These are phyloP conservation scores for Yamadazyma jaroonii DNA, from an alignment of 1,139 yeast species.

Conservation along the genomic window DNA sequence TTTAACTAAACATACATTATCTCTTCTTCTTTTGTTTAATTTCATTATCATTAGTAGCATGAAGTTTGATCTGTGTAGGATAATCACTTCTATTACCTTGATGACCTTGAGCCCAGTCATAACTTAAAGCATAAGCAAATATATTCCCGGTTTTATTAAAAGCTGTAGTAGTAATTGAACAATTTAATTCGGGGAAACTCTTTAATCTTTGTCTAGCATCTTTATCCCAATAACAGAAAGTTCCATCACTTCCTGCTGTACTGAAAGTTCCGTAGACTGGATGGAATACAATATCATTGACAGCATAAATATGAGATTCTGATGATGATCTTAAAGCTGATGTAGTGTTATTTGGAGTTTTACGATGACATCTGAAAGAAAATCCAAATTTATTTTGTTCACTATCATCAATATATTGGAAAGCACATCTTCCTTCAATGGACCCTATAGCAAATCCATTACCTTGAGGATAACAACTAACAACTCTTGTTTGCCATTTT, in stretches of 20 bases:
- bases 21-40: conserved; percentile 73
- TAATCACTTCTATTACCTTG: conserved; percentile 72
- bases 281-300: conserved; percentile 81
- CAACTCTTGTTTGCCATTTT: conserved; percentile 83
- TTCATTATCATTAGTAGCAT: conserved; percentile 83
- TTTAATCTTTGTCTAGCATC: conserved; percentile 86
- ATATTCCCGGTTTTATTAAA: conserved; percentile 83
- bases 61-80: conserved; percentile 76
- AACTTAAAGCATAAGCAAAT: conserved; percentile 88
- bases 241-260: conserved; percentile 95
- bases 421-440: conserved; percentile 96
- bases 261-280: conserved; percentile 88
- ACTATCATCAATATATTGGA: conserved; percentile 84
- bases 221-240: conserved; percentile 95
- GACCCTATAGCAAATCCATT: conserved; percentile 93
- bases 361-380: conserved; percentile 93
- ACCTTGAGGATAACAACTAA: conserved; percentile 84
- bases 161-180: conserved; percentile 72
- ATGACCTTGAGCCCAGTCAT: conserved; percentile 94
- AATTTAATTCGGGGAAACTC: conserved; percentile 71
- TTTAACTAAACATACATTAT: conserved; percentile 23
- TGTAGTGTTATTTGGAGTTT: conserved; percentile 36
- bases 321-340: conserved; percentile 31
- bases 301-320: conserved; percentile 65
- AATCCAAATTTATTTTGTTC: conserved; percentile 74